Base-by-base conservation (phyloP, 2,329 filamentous ascomycete species). In the Aureobasidium sp. region DNA sequence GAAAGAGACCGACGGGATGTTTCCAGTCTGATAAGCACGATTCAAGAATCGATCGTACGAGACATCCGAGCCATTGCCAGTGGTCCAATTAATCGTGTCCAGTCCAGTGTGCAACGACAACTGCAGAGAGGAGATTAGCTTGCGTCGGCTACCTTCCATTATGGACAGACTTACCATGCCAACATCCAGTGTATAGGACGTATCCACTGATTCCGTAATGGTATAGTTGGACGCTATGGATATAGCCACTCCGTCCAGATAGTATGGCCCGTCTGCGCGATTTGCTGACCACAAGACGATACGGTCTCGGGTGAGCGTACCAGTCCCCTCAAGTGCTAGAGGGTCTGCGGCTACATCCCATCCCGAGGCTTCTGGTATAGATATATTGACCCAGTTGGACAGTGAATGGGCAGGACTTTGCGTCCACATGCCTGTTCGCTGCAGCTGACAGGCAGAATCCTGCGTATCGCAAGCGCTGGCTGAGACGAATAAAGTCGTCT, bases 401-500 rank as follows among this genome's bases (percentile, higher is more conserved):
- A 56, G 39, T 11, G 52, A 56, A 22, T 56, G 39, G 1, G 52
- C 39, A 11, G 14, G 39, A 44, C 39, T 56, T 8, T 24, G 52
- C 22, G 52, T 44, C 52, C 52, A 56, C 52, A 56, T 44, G 24
- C 27, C 27, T 22, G 52, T 5, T 17, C 14, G 37, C 15, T 42
- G 33, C 7, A 33, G 24, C 11, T 42, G 17, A n/a, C 52, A 56
- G 12, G 52, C 52, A 5, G 52, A 56, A 17, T 56, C 27, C 27
- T 56, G 52, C n/a, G 52, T 44, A n/a, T 44, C n/a, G 11, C 52
- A 56, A 24, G 52, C 52, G 44, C 52, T 33, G 12, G 52, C 52
- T 44, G 44, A 24, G 44, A 56, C n/a, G 27, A 56, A 56, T 24
- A 56, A 11, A 5, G 22, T 56, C 12, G 39, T 33, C 11, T 29